Evolutionary conservation across 176 grass and related monocot genomes (phyloP).

Genomic region (Aegilops sharonensis): DNA sequence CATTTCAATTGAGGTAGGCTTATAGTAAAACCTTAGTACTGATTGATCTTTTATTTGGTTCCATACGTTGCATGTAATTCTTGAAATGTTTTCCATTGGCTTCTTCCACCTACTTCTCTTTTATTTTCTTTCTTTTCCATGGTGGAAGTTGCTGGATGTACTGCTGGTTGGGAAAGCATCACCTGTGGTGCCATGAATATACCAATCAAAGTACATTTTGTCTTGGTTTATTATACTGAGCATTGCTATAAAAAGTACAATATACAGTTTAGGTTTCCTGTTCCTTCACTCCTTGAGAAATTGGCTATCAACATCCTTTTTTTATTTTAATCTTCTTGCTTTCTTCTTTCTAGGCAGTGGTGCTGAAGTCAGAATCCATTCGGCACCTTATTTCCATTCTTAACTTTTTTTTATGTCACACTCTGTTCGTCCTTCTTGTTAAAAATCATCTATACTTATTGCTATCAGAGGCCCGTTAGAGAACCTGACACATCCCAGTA

Average conservation of each 20-base stretch:
- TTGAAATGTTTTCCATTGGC: neutral
- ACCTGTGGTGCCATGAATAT: neutral
- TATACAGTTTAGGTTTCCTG: neutral
- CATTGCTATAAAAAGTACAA: neutral
- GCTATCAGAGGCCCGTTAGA: constrained; percentile 7
- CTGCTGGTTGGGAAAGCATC: neutral
- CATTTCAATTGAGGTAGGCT: neutral
- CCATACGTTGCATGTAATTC: neutral
- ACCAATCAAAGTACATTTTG: constrained; percentile 10
- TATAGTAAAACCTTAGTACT: neutral
- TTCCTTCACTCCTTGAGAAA: neutral
- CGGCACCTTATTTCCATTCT: constrained; percentile 11
- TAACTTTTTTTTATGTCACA: constrained; percentile 4
- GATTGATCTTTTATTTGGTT: neutral
- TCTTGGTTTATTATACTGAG: constrained; percentile 3
- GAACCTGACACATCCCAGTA: neutral
- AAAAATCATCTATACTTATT: neutral
- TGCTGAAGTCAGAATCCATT: neutral
- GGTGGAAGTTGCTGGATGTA: neutral
- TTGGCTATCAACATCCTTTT: neutral
- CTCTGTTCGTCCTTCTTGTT: neutral
- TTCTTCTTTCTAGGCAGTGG: neutral
- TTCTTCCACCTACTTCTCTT: neutral
- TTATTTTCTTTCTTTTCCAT: neutral
- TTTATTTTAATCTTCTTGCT: neutral